Evolutionary conservation across 1,284 basidiomycete species (phyloP), one percentile per base, ranked within the genome.

Genomic region (Fistulinella cinereoalba): DNA sequence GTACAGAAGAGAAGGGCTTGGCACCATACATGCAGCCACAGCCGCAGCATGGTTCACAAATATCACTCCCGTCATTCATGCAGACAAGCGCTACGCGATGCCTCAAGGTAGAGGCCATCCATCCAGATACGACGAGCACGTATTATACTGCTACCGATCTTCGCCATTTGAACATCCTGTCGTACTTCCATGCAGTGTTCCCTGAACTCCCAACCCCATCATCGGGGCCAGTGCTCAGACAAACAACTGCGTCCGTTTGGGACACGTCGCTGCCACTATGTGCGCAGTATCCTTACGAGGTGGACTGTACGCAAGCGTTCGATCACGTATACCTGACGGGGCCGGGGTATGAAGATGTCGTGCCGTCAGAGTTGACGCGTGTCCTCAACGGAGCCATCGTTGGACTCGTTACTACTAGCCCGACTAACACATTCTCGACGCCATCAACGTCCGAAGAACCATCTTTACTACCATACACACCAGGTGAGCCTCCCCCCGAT

Each of bases 371-470:
- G 64, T 66, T 90, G 22, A 67, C 69, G 1, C 70, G 79, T 4
- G 91, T 91, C 1, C 70, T 98, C 37, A 92, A 93, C 53, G 88
- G 88, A 0, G 81, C 85, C 1, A 56, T 98, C 19, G 89, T 97
- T 7, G 93, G 79, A 0, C 74, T 96, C 5, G 72, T 92, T 8
- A 68, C 68, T 9, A 13, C 4, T 15, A 31, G 18, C 18, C 19
- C 33, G 12, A 1, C 39, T 12, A 29, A 28, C 29, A 12, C 8
- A 0, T 15, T 21, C 13, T 24, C 47, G 2, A 5, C 22, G 9
- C 46, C 32, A 8, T 24, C 44, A 8, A 38, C 31, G 15, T 24
- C 51, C 8, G n/a, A 44, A 10, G 50, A 39, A 8, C 4, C 23
- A 18, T 27, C 41, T 18, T 37, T 22, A 3, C 54, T 83, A 2